Base-by-base conservation (phyloP, 805 yeast species). In the Geotrichum ghanense region DNA sequence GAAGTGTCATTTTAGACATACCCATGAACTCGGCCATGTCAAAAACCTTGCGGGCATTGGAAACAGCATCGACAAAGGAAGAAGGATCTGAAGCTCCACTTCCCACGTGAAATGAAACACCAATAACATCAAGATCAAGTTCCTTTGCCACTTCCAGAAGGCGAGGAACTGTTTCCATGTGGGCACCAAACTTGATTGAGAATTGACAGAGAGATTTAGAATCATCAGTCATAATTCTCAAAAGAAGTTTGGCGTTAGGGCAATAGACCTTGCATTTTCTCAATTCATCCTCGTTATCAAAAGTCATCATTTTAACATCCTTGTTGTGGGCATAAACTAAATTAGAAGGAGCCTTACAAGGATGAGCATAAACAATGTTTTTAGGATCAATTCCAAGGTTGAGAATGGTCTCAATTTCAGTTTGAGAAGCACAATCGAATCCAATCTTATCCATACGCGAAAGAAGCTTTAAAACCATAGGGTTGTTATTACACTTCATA, bases 101-200 rank as follows among this genome's bases (percentile, higher is more conserved):
- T 1, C 98, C 98, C 50, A 89, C 85, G 62, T 90, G 98, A 74
- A 90, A 90, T 3, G 95, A 88, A 27, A 89, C 89, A 45, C 98
- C 98, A 14, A 67, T 76, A 31, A 90, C 74, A 50, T 75, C 68
- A 54, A 90, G 71, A 1, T 70, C 77, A 45, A 87, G 66, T 45
- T 72, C 70, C 48, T 72, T 68, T 42, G 95, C 90, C 49, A 73
- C 63, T 5, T 73, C 69, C 50, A 90, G 70, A 58, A 90, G 68
- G 16, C 65, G 56, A 35, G 70, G 58, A 3, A 84, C 79, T 20
- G 72, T 68, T 1, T 65, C 62, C 51, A 83, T 56, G 21, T 80
- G 69, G 43, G 95, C 89, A 24, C 98, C 98, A 62, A 83, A 90
- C 65, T 90, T 90, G 56, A 89, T 79, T 22, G 90, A 80, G 51